Evolutionary conservation across 768 basidiomycete species (phyloP), one percentile per base, ranked within the genome.

Genomic region (Chalciporus chontae): DNA sequence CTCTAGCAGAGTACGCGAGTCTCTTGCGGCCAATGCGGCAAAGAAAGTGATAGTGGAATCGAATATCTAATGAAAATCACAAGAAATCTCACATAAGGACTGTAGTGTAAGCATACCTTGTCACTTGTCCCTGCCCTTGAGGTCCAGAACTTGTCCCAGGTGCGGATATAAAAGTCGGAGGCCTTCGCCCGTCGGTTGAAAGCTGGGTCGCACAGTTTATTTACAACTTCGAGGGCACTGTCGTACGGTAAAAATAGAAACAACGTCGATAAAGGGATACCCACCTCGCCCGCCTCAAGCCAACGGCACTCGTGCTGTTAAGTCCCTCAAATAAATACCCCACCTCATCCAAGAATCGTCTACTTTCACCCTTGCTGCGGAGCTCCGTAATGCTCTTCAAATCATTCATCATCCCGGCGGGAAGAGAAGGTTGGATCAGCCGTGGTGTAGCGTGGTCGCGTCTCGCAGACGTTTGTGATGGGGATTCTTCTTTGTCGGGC

Each of bases 291-390:
- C 87, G 76, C 43, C 83, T 75, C 21, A 91, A 73, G 2, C 77
- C 74, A 40, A 82, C 58, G 9, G 76, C 73, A 14, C 74, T 77
- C 14, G 71, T 71, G 9, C 66, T 57, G 23, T 81, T 79, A 67
- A 92, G 76, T 0, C 90, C 88, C 65, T 93, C 90, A 53, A 91
- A 86, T 5, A 92, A 68, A 67, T 91, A 93, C 0, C 90, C 90
- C 3, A 90, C 78, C 59, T 91, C 90, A 52, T 93, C 90, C 38
- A 90, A 65, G 61, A 92, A 92, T 14, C 87, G 73, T 53, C 90
- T 74, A 47, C 75, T 83, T 68, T 92, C 88, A 11, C 90, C 90
- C 63, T 87, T 88, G 60, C 79, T 86, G 48, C 89, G 71, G 34
- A 92, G 72, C 54, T 92, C 90, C 0, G 87, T 85, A 39, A 91